Conservation (phyloP, 805 yeast genomes). For the Saccharomycopsis synnaedendra region DNA sequence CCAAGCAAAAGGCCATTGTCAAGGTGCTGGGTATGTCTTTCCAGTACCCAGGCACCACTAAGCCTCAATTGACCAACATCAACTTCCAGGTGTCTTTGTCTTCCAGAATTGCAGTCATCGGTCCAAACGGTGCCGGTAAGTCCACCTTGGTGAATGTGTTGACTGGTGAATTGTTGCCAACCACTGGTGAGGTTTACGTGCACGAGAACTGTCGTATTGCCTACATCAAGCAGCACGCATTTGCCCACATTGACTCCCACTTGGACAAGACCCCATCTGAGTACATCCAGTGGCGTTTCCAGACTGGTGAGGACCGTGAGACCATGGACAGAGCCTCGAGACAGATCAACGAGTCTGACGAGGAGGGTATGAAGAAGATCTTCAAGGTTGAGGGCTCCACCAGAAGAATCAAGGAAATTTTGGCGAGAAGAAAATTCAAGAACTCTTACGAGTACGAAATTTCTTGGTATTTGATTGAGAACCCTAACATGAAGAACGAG, state of each 20-base stretch:
- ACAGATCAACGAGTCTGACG: conserved; percentile 94
- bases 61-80: conserved; percentile 87
- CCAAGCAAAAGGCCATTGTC: conserved; percentile 99
- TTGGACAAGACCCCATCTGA: conserved; percentile 99
- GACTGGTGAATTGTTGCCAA: conserved; percentile 99
- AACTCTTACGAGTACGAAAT: conserved; percentile 99
- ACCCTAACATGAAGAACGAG: conserved; percentile 97
- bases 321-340: conserved; percentile 99
- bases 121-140: conserved; percentile 99
- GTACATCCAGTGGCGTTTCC: conserved; percentile 99
- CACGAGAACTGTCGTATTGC: conserved; percentile 99
- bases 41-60: conserved; percentile 98
- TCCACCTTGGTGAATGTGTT: conserved; percentile 96
- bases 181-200: conserved; percentile 96
- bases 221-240: conserved; percentile 99
- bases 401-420: conserved; percentile 92
- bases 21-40: conserved; percentile 94
- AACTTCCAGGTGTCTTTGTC: conserved; percentile 99
- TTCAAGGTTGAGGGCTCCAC: conserved; percentile 98
- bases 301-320: conserved; percentile 99
- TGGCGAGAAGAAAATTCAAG: conserved; percentile 99
- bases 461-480: conserved; percentile 95
- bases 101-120: conserved; percentile 99
- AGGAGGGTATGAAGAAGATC: conserved; percentile 97
- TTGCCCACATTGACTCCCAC: conserved; percentile 97